Conservation (phyloP, 768 basidiomycete species). For the Trametes punicea region DNA sequence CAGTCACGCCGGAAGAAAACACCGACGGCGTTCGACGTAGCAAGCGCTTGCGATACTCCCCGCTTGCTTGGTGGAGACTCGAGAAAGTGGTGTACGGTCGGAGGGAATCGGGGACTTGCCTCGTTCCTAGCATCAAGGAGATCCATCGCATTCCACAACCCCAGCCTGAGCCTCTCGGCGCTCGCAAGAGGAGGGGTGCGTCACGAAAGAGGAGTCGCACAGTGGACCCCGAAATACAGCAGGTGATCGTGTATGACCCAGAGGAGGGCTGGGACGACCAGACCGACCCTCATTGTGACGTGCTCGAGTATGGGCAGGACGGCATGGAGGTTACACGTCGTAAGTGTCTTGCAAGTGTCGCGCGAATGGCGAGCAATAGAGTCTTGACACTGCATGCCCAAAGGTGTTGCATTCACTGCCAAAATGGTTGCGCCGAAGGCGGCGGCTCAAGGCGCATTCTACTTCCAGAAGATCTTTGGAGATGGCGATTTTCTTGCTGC, state of each 20-base stretch:
- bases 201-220: slow-evolving; percentile 38
- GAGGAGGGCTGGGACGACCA: slow-evolving; percentile 84
- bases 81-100: slow-evolving; percentile 85
- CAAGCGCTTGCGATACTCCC: slow-evolving; percentile 60
- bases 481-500: slow-evolving; percentile 91
- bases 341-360: slow-evolving; percentile 44
- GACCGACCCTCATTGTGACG: slow-evolving; percentile 62
- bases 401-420: slow-evolving; percentile 79
- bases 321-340: slow-evolving; percentile 65
- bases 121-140: slow-evolving; percentile 66
- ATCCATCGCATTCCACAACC: slow-evolving; percentile 57
- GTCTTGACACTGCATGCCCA: background rate
- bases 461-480: slow-evolving; percentile 88
- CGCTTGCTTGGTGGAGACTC: slow-evolving; percentile 90
- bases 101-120: slow-evolving; percentile 44
- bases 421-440: slow-evolving; percentile 60
- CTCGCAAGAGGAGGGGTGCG: slow-evolving; percentile 33
- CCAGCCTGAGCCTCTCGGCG: slow-evolving; percentile 44
- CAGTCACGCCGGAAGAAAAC: slow-evolving; percentile 30
- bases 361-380: background rate
- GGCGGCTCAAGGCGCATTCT: slow-evolving; percentile 67
- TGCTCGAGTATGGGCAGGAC: slow-evolving; percentile 58
- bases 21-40: slow-evolving; percentile 64
- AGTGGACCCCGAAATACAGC: slow-evolving; percentile 43
- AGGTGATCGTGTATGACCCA: slow-evolving; percentile 28